phyloP scores from a whole-genome alignment of 331 rosid species.

The Telfairia occidentalis region DNA sequence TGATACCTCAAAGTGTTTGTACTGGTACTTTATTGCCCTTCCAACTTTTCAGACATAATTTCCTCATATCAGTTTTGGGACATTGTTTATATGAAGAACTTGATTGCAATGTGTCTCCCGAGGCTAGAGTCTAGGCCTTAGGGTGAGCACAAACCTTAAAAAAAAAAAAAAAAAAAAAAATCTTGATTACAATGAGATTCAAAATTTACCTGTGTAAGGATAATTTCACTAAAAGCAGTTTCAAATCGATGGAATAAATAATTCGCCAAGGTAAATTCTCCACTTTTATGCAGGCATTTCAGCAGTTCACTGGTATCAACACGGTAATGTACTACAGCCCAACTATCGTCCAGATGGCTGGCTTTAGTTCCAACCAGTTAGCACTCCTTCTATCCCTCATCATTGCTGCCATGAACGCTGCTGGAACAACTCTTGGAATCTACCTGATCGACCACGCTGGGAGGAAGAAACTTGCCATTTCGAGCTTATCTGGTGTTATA shows the following conservation, averaged over 20 bases:
- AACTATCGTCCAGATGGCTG: slow-evolving; percentile 82
- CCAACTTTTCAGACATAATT: background rate
- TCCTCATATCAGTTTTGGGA: background rate
- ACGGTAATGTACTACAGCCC: slow-evolving; percentile 90
- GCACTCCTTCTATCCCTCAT: slow-evolving; percentile 64
- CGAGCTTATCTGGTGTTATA: slow-evolving; percentile 62
- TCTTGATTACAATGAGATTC: background rate
- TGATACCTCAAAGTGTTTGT: too few species aligned
- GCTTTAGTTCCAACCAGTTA: slow-evolving; percentile 48
- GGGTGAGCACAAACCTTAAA: too few species aligned
- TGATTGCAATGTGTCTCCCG: background rate
- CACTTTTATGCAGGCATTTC: slow-evolving; percentile 47
- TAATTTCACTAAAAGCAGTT: background rate
- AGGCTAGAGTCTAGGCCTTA: too few species aligned
- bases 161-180: too few species aligned
- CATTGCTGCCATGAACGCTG: slow-evolving; percentile 60
- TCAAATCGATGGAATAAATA: background rate
- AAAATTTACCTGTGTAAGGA: background rate
- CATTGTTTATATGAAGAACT: background rate
- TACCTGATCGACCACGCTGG: slow-evolving; percentile 75
- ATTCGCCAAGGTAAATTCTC: background rate
- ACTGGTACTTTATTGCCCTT: background rate
- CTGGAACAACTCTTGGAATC: slow-evolving; percentile 68
- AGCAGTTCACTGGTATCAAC: slow-evolving; percentile 72
- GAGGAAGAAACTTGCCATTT: slow-evolving; percentile 50